phyloP scores from a whole-genome alignment of 192 early-diverging fungal species.

The Podila minutissima region DNA sequence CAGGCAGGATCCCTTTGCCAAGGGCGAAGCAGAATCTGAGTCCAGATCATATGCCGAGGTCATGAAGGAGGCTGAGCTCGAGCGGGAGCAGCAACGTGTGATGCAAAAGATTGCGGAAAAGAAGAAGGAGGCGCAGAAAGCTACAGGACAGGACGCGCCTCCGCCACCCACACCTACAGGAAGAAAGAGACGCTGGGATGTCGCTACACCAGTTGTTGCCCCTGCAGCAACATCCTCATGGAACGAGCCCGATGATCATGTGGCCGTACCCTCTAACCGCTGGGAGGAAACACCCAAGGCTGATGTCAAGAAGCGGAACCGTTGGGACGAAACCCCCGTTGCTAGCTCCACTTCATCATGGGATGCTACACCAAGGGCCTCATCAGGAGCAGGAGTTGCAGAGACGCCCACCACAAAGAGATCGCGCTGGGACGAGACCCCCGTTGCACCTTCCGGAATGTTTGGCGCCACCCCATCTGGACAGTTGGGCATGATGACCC shows the following conservation, averaged over 20 bases:
- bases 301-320: conserved; percentile 68
- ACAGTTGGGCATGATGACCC: conserved; percentile 83
- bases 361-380: conserved; percentile 81
- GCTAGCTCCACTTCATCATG: conserved; percentile 62
- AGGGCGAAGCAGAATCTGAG: conserved; percentile 53
- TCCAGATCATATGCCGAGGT: conserved; percentile 84
- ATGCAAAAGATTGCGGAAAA: conserved; percentile 77
- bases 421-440: conserved; percentile 98
- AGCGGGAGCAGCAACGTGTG: conserved; percentile 82
- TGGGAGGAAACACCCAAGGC: conserved; percentile 88
- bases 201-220: conserved; percentile 62
- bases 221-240: conserved; percentile 65
- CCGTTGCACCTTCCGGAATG: conserved; percentile 65
- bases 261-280: conserved; percentile 53
- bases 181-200: conserved; percentile 87
- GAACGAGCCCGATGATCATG: conserved; percentile 58
- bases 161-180: conserved; percentile 48
- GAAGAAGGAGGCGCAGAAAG: conserved; percentile 67
- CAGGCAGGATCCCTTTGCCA: conserved; percentile 80
- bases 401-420: conserved; percentile 65
- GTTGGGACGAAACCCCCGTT: conserved; percentile 87
- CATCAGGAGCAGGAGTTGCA: conserved; percentile 54
- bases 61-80: conserved; percentile 87
- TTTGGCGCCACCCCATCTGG: conserved; percentile 82
- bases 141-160: conserved; percentile 52